Conservation (phyloP, 129 eudicot species). For the Escallonia rubra region DNA sequence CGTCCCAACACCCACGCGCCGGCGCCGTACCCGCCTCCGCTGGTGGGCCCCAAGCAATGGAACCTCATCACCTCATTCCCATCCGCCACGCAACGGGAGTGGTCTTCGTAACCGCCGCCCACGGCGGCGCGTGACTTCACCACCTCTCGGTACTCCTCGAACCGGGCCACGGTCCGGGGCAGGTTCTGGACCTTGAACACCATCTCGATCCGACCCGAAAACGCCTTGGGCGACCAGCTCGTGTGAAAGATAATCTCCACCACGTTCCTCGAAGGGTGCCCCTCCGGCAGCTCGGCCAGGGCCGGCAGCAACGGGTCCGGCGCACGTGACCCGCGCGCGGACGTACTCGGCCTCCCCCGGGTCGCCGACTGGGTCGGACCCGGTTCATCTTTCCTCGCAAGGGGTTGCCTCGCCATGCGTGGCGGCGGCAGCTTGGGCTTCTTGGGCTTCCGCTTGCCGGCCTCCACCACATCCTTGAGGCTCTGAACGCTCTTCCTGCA, state of each 20-base stretch:
- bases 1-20: constrained; percentile 54
- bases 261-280: constrained; percentile 92
- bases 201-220: constrained; percentile 83
- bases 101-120: constrained; percentile 42
- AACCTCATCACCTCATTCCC: constrained; percentile 99
- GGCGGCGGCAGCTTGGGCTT: constrained; percentile 29
- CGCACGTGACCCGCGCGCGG: constrained; percentile 28
- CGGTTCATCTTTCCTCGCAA: constrained; percentile 39
- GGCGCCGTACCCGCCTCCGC: constrained; percentile 44
- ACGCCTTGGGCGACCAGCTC: constrained; percentile 68
- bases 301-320: constrained; percentile 55
- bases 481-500: constrained; percentile 58
- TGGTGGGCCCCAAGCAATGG: constrained; percentile 68
- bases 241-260: constrained; percentile 91
- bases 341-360: constrained; percentile 18
- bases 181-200: constrained; percentile 78
- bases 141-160: constrained; percentile 73
- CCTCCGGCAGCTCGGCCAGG: constrained; percentile 73
- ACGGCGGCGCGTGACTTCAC: constrained; percentile 41
- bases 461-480: constrained; percentile 60
- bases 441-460: constrained; percentile 30
- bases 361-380: neutral
- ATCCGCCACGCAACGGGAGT: constrained; percentile 85
- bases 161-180: constrained; percentile 70
- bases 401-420: constrained; percentile 14